A percentile compares a stretch with the other conserved stretches of the same genome.
phyloP scores from a whole-genome alignment of 2,329 filamentous ascomycete species.

The Sarocladium brachiariae region DNA sequence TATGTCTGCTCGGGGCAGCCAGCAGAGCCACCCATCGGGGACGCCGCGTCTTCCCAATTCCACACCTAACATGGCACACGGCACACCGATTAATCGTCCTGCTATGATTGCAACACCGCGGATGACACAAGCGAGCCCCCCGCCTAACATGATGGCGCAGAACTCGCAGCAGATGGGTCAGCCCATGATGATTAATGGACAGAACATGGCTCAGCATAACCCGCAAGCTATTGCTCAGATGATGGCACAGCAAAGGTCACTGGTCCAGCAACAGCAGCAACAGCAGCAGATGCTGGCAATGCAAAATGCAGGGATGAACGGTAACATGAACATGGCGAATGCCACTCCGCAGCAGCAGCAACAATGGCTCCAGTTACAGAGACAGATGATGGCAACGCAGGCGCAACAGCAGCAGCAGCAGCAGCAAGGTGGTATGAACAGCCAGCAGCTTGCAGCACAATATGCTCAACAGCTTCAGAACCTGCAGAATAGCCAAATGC shows the following conservation, averaged over 20 bases:
- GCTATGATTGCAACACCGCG: slow-evolving; percentile 51
- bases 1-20: slow-evolving; percentile 59
- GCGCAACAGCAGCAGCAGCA: slow-evolving; percentile 27
- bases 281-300: slow-evolving; percentile 34
- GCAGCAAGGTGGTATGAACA: slow-evolving; percentile 33
- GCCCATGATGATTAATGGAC: slow-evolving; percentile 42
- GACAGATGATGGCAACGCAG: slow-evolving; percentile 31
- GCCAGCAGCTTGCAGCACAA: slow-evolving; percentile 36
- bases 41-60: slow-evolving; percentile 56
- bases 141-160: slow-evolving; percentile 52
- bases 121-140: slow-evolving; percentile 56
- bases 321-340: slow-evolving; percentile 28
- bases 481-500: slow-evolving; percentile 29
- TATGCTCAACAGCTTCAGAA: slow-evolving; percentile 37
- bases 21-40: slow-evolving; percentile 58
- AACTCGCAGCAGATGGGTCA: slow-evolving; percentile 45
- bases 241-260: slow-evolving; percentile 40
- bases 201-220: slow-evolving; percentile 17
- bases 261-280: slow-evolving; percentile 26
- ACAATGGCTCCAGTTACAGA: slow-evolving; percentile 31
- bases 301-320: slow-evolving; percentile 25
- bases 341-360: slow-evolving; percentile 31
- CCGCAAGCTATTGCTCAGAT: slow-evolving; percentile 38
- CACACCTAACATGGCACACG: slow-evolving; percentile 54
- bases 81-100: slow-evolving; percentile 49